Base-by-base conservation (phyloP, 2,329 filamentous ascomycete species). In the Blastomyces emzantsi region DNA sequence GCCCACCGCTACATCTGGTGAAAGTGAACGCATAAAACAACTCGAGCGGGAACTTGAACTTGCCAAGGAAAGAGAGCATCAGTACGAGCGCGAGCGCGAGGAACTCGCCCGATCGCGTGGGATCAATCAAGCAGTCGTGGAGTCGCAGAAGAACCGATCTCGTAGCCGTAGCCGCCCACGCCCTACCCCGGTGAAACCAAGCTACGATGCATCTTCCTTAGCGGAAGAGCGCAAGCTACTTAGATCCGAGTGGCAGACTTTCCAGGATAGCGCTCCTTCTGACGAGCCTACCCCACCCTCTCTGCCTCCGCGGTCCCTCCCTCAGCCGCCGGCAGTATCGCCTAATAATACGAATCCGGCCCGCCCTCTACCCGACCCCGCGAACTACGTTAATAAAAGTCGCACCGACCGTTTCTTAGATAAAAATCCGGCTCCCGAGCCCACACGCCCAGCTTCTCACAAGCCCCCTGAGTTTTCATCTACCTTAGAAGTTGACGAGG, bases 1-100 rank as follows among this genome's bases (percentile, higher is more conserved):
- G 63, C 73, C 71, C 69, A 70, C 74, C 22, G 79, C 80, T 62
- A 82, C 76, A 65, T 79, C 78, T 30, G 75, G 79, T 2, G 84
- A 93, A 73, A 85, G 81, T 66, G 83, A 82, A 67, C 86, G 92
- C 51, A 87, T 97, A 66, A 84, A 84, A 69, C 88, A 97, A 73
- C 81, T 97, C 5, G 93, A 97, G 76, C 81, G 82, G 41, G 84
- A 90, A 71, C 80, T 90, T 0, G 85, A 86, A 69, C 81, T 85
- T 69, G 87, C 88, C 17, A 84, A 87, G 67, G 85, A 87, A 67
- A 81, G 87, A 55, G 87, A 90, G 71, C 80, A 80, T 49, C 81
- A 84, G 69, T 89, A 89, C 69, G 81, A 87, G 69, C 76, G 76
- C 30, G 85, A 87, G 71, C 80, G 86, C 15, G 81, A 85, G 65